Conservation (phyloP, 2,329 filamentous ascomycete species). For the Davidsoniella virescens region DNA sequence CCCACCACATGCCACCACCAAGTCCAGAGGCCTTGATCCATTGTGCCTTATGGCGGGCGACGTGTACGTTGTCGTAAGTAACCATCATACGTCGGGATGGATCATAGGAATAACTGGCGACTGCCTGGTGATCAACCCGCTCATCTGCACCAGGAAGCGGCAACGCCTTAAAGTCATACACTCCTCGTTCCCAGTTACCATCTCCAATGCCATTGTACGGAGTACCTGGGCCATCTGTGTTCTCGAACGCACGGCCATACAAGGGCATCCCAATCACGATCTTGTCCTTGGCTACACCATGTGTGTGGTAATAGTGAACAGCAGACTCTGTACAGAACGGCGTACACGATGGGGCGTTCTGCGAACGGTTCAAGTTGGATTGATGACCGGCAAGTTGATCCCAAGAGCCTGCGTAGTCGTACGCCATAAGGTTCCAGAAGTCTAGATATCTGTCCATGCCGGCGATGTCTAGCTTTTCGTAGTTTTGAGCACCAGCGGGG, state of each 20-base stretch:
- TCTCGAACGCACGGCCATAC: slow-evolving; percentile 72
- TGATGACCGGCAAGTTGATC: slow-evolving; percentile 57
- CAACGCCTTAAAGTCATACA: slow-evolving; percentile 79
- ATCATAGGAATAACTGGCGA: slow-evolving; percentile 68
- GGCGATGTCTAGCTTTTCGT: slow-evolving; percentile 42
- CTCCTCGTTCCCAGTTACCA: slow-evolving; percentile 70
- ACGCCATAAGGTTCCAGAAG: slow-evolving; percentile 76
- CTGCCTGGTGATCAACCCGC: slow-evolving; percentile 41
- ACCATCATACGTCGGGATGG: slow-evolving; percentile 47
- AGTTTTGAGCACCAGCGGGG: slow-evolving; percentile 46
- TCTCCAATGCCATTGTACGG: slow-evolving; percentile 56
- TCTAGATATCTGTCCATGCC: slow-evolving; percentile 51
- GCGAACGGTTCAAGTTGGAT: slow-evolving; percentile 55
- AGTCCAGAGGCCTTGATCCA: slow-evolving; percentile 52
- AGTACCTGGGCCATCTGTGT: slow-evolving; percentile 57
- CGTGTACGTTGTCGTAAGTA: slow-evolving; percentile 57
- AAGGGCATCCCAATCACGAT: slow-evolving; percentile 84
- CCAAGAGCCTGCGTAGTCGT: slow-evolving; percentile 79
- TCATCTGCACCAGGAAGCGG: slow-evolving; percentile 53
- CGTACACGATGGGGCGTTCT: slow-evolving; percentile 43
- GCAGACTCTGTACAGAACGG: slow-evolving; percentile 64
- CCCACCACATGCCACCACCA: slow-evolving; percentile 97
- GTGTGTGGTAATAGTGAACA: slow-evolving; percentile 50
- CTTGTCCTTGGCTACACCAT: slow-evolving; percentile 51
- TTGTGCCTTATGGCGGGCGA: slow-evolving; percentile 52